phyloP scores from a whole-genome alignment of 441 rosid species.

The Gossypium davidsonii region DNA sequence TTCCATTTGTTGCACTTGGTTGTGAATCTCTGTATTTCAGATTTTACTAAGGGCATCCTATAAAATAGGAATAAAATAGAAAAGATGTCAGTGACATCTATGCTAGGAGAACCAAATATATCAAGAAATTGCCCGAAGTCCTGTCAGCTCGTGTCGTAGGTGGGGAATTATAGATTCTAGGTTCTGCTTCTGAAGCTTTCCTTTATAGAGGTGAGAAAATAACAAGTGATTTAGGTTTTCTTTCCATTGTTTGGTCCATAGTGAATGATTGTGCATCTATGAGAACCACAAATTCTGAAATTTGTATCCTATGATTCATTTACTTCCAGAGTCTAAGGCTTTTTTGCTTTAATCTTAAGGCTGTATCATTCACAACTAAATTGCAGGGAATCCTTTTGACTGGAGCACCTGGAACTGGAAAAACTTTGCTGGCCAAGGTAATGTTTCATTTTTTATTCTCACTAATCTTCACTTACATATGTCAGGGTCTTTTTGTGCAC shows the following conservation, averaged over 20 bases:
- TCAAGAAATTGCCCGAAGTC: slow-evolving; percentile 3
- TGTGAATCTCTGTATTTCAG: background rate
- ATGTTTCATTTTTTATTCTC: slow-evolving; percentile 11
- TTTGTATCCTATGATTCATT: background rate
- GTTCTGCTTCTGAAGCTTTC: background rate
- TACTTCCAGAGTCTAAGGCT: background rate
- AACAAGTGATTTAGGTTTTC: background rate
- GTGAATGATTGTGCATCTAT: background rate
- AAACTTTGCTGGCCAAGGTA: slow-evolving; percentile 96
- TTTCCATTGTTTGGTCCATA: background rate
- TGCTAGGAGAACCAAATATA: background rate
- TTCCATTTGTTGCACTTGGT: slow-evolving; percentile 7
- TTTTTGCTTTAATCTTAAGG: background rate
- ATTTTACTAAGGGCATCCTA: background rate
- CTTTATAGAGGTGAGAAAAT: background rate
- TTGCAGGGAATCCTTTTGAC: slow-evolving; percentile 94
- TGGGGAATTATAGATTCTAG: background rate
- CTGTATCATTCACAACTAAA: slow-evolving; percentile 12
- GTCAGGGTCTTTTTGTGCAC: background rate
- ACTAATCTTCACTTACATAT: background rate
- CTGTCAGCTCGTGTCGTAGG: background rate
- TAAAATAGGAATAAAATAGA: background rate
- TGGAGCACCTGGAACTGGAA: slow-evolving; percentile 99
- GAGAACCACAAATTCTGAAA: background rate
- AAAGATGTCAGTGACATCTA: background rate